Evolutionary conservation across 2,329 filamentous ascomycete species (phyloP), one percentile per base, ranked within the genome.

Genomic region (Graphiopsis chlorocephala): DNA sequence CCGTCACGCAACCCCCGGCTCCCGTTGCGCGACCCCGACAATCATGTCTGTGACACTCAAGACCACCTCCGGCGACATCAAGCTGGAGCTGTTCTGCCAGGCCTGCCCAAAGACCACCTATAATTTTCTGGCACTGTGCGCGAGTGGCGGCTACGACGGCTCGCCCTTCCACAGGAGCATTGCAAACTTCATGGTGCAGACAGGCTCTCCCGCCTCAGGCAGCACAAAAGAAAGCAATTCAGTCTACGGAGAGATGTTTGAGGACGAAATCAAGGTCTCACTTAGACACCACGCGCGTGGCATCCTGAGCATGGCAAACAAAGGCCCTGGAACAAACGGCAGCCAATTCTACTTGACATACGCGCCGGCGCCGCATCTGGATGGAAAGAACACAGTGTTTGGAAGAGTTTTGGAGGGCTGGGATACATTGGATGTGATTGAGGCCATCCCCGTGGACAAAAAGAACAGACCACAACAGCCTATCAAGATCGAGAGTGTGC

Each of bases 41-140:
- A 52, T 38, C 72, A 83, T 83, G 81, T 81, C 81, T 63, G 80
- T 83, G 69, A 83, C 81, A 71, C 85, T 99, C 15, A 93, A 97
- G 79, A 99, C 95, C 58, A 91, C 88, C 59, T 85, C 90, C 61
- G 95, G 95, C 75, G 90, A 95, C 79, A 85, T 99, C 76, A 99
- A 98, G 81, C 86, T 98, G 72, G 95, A 98, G 78, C 83, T 99
- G 70, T 98, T 97, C 81, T 98, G 94, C 82, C 92, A 97, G 77
- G 89, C 91, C 71, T 92, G 96, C 33, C 95, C 95, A 68, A 93
- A 94, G 78, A 97, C 95, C 0, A 90, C 93, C 68, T 75, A 92
- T 88, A 96, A 96, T 81, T 96, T 96, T 79, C 88, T 96, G 70
- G 91, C 91, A 61, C 88, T 95, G 68, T 93, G 90, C 82, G 91